Evolutionary conservation across 352 stramenopile genomes (phyloP), one percentile per base, ranked within the genome.

Genomic region (Pythium myriotylum): DNA sequence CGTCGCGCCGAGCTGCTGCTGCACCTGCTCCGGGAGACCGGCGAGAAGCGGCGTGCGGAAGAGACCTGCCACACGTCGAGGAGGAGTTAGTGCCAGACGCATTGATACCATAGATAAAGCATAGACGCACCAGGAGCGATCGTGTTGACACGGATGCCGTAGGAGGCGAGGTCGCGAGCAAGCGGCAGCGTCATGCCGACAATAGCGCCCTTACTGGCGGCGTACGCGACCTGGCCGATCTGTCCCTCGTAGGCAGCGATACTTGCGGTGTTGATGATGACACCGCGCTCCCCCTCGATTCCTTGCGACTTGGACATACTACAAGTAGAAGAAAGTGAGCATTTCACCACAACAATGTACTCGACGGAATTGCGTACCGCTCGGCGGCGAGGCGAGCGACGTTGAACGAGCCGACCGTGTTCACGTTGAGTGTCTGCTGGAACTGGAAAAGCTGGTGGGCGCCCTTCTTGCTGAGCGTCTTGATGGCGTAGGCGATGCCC

Each of bases 251-350:
- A 99, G 1, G 97, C 97, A 46, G 97, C 97, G 51, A 99, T 97
- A 67, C 89, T 98, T 13, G 97, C 96, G 12, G 97, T 99, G 79
- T 99, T 99, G 65, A 99, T 97, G 60, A 99, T 99, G 48, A 98
- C 89, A 17, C 97, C 97, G 24, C 95, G 83, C 53, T 98, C 81
- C 9, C 92, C 94, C 62, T 76, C 54, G 49, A 86, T 72, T 6
- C 77, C 70, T 51, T 68, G 57, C 14, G 66, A 84, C 60, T 95
- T 95, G 39, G 88, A 65, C 91, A 98, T 97, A 54, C 88, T 97
- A 65, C 16, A 4, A 13, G 43, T 13, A 64, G n/a, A 51, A 6
- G 54, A 16, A 52, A 66, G 20, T 62, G 29, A 42, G 39, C 12
- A 33, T 27, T 6, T 42, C 33, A 33, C 22, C 26, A 55, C 22